These are phyloP conservation scores for Usnea hakonensis DNA, from an alignment of 495 filamentous ascomycete genomes.

Conservation along the genomic window DNA sequence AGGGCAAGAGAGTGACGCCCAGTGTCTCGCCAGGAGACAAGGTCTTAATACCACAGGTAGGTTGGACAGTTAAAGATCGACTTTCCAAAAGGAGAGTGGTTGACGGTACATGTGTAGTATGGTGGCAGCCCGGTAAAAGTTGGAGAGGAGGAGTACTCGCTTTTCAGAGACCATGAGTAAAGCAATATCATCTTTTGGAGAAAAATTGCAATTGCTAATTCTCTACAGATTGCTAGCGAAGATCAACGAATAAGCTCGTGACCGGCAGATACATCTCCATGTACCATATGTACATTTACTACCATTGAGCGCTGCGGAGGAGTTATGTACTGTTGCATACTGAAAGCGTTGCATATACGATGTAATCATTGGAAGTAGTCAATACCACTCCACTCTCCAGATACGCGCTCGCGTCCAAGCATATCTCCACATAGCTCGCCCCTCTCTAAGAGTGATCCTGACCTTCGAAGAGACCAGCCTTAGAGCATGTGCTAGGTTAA, in stretches of 20 bases:
- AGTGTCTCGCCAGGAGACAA: constrained; percentile 78
- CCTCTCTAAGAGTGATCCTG: too few relatives aligned
- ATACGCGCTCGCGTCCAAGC: background rate
- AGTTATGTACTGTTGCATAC: constrained; percentile 14
- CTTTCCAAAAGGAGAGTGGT: constrained; percentile 12
- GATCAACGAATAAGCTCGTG: constrained; percentile 69
- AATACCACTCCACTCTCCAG: constrained; percentile 17
- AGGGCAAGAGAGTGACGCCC: constrained; percentile 77
- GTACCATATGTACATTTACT: constrained; percentile 22
- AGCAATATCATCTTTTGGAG: constrained; percentile 29
- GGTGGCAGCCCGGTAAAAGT: constrained; percentile 95
- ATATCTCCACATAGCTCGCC: background rate
- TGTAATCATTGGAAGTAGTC: constrained; percentile 10
- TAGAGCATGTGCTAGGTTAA: background rate
- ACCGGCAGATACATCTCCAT: background rate
- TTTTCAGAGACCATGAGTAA: constrained; percentile 97
- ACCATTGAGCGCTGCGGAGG: constrained; percentile 4
- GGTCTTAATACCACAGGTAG: constrained; percentile 93
- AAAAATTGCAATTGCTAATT: constrained; percentile 23
- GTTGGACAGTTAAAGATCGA: constrained; percentile 24
- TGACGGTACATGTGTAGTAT: constrained; percentile 53
- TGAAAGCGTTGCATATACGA: constrained; percentile 23
- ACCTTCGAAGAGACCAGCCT: too few relatives aligned
- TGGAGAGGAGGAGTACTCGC: constrained; percentile 88
- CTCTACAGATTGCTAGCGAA: constrained; percentile 65